Base-by-base conservation (phyloP, 1,139 yeast genomes). In the Scheffersomyces lignicola region DNA sequence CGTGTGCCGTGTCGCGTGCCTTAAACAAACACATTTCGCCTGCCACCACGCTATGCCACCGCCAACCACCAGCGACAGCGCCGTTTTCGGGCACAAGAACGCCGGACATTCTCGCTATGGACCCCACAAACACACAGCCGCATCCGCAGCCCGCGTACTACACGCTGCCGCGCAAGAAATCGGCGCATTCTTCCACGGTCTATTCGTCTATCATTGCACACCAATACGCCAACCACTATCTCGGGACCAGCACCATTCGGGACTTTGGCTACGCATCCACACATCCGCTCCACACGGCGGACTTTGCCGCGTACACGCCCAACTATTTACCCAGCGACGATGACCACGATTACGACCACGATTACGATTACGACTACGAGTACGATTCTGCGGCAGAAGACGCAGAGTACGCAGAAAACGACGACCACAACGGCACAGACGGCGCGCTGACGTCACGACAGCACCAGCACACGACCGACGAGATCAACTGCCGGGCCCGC, bases 201-300 rank as follows among this genome's bases (percentile, higher is more conserved):
- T n/a, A n/a, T n/a, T n/a, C n/a, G n/a, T n/a, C n/a, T n/a, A n/a
- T n/a, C n/a, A n/a, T n/a, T n/a, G n/a, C n/a, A n/a, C n/a, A n/a
- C n/a, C n/a, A n/a, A n/a, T n/a, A n/a, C n/a, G n/a, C n/a, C n/a
- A n/a, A n/a, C n/a, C n/a, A 25, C 8, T 26, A 52, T 32, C 64
- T 61, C 2, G 50, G 57, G 12, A 51, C 55, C 38, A 65, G 74
- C 7, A 69, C 74, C 15, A 81, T 85, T 16, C 78, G 78, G 45
- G 97, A 89, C 56, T 89, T 76, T 65, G 97, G 90, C 23, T 89
- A 89, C 53, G 76, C 77, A 4, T 69, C 64, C 14, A 60, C 69
- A 25, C 80, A 85, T 29, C 46, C 46, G 7, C 33, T 43, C 11
- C 41, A 43, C 28, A 31, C 15, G 7, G 42, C 40, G 3, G 32